Evolutionary conservation across 1,139 yeast species (phyloP).

Genomic region (Barnettozyma hawaiiensis): DNA sequence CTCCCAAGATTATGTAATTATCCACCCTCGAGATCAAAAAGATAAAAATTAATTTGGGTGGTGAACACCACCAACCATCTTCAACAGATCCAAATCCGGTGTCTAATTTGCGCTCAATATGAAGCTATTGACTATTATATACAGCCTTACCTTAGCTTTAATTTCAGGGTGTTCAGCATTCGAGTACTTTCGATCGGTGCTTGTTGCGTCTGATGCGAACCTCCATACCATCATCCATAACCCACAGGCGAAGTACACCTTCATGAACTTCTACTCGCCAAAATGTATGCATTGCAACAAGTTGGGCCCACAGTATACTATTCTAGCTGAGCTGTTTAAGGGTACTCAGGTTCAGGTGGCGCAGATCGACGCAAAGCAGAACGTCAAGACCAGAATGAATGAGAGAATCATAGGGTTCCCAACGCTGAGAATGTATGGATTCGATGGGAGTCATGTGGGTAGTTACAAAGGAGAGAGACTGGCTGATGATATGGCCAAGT

Average conservation of each 20-base stretch:
- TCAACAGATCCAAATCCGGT: background rate
- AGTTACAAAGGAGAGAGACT: constrained; percentile 17
- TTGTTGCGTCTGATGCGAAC: constrained; percentile 22
- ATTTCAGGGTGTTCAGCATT: background rate
- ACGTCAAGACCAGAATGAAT: constrained; percentile 17
- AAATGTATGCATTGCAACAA: constrained; percentile 19
- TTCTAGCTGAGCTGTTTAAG: constrained; percentile 19
- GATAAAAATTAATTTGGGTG: background rate
- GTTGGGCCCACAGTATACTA: constrained; percentile 22
- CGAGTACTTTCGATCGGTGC: constrained; percentile 19
- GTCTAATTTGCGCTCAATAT: background rate
- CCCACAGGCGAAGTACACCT: constrained; percentile 20
- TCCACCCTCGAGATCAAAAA: background rate
- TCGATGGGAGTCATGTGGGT: constrained; percentile 22
- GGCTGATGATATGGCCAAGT: constrained; percentile 19
- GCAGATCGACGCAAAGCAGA: constrained; percentile 21
- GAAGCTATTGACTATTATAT: background rate
- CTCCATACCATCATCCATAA: constrained; percentile 17
- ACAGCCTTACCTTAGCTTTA: background rate
- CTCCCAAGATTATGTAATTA: background rate
- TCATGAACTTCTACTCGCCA: constrained; percentile 21
- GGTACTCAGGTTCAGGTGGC: constrained; percentile 21
- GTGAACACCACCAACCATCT: background rate
- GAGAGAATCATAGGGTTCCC: constrained; percentile 24
- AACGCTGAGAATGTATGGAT: constrained; percentile 22